These are phyloP conservation scores for Peltaster fructicola DNA, from an alignment of 2,329 filamentous ascomycete genomes.

Conservation along the genomic window DNA sequence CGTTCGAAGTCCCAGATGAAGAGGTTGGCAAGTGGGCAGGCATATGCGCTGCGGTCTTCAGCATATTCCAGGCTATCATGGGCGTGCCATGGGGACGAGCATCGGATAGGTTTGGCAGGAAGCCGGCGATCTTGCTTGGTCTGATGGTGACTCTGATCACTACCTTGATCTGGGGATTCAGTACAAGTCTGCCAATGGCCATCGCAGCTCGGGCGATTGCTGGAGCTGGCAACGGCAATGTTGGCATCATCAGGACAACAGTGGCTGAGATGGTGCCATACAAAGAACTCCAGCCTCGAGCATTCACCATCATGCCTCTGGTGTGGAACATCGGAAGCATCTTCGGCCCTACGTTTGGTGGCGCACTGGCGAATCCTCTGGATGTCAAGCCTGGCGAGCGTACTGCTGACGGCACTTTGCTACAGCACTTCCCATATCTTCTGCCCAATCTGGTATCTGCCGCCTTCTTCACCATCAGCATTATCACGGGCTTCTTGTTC, in stretches of 20 bases:
- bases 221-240: constrained; percentile 73
- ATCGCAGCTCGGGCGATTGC: constrained; percentile 60
- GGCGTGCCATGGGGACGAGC: constrained; percentile 75
- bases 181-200: constrained; percentile 61
- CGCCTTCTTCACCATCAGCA: constrained; percentile 59
- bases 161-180: constrained; percentile 70
- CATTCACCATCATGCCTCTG: constrained; percentile 86
- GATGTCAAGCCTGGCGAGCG: constrained; percentile 45
- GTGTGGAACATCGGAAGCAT: constrained; percentile 78
- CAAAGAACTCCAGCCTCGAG: constrained; percentile 67
- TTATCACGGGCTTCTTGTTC: constrained; percentile 58
- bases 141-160: constrained; percentile 64
- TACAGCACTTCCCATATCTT: constrained; percentile 63
- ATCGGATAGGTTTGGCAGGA: constrained; percentile 65
- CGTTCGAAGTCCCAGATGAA: constrained; percentile 53
- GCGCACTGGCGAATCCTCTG: constrained; percentile 66
- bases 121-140: constrained; percentile 60
- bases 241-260: constrained; percentile 61
- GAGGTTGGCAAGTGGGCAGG: constrained; percentile 71
- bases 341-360: constrained; percentile 75
- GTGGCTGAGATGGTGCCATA: constrained; percentile 86
- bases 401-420: constrained; percentile 37
- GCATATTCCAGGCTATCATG: constrained; percentile 65
- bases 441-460: constrained; percentile 70
- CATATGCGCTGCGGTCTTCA: constrained; percentile 69